Evolutionary conservation across 2,329 filamentous ascomycete genomes (phyloP), one percentile per base, ranked within the genome.

Genomic region (Chrysoporthe deuterocubensis): DNA sequence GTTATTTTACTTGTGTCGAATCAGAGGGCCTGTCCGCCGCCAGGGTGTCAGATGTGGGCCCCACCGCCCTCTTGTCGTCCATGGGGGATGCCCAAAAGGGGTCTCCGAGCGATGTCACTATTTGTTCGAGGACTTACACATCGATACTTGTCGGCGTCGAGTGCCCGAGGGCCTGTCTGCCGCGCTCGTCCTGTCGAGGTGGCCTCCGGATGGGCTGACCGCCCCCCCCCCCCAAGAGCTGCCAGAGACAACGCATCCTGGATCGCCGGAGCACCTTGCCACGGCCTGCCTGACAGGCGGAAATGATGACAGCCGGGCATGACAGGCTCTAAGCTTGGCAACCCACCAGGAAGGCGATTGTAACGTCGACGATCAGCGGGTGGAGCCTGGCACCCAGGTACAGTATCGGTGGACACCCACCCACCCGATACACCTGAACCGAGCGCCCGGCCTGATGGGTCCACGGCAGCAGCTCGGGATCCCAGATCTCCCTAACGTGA

Each of bases 1-100:
- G 67, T 72, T 73, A 71, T 71, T 73, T 73, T 61, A 71, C 57
- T 58, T 66, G 64, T 42, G 62, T 32, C 72, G 64, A 73, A 72
- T 73, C 67, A 72, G 54, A 64, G 43, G 50, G 50, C 34, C 42
- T 57, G 21, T 52, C 62, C 63, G 37, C 57, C 44, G 69, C 68
- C 62, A 68, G 67, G 54, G 66, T 68, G 63, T 50, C 57, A 66
- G 64, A 56, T 21, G 54, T 50, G 67, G 64, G 52, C 40, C 26
- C 50, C 26, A 34, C 32, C 4, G 21, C 14, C 26, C 5, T 21
- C 50, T 54, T 54, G 32, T 54, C 50, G 50, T 16, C 26, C 32
- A 54, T 54, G 32, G 32, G 50, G 50, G 32, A 16, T 21, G 21
- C 50, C 50, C 50, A 54, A 54, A 54, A 54, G 50, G 50, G 50